Conservation (phyloP, 2,329 filamentous ascomycete genomes). For the Hypocrella siamensis region DNA sequence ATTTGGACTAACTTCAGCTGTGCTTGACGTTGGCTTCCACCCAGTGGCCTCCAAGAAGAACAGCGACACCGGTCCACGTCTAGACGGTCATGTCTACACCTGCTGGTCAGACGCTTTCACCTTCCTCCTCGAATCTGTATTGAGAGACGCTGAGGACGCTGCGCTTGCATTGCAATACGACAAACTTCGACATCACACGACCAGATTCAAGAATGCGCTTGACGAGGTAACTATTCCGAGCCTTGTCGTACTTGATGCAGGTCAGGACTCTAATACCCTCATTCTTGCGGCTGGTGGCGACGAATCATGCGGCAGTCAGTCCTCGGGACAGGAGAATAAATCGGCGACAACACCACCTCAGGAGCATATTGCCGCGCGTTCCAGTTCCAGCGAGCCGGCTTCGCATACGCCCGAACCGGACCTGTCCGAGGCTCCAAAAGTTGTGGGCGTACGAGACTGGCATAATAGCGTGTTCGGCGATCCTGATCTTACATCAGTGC, state of each 20-base stretch:
- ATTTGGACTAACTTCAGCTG: slow-evolving; percentile 25
- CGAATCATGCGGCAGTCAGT: background rate
- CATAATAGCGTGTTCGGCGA: slow-evolving; percentile 44
- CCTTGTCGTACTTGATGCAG: slow-evolving; percentile 38
- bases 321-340: background rate
- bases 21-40: slow-evolving; percentile 4
- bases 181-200: slow-evolving; percentile 34
- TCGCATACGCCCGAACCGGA: too few relatives aligned
- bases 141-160: slow-evolving; percentile 46
- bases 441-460: slow-evolving; percentile 33
- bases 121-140: slow-evolving; percentile 35
- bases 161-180: slow-evolving; percentile 41
- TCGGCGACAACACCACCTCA: background rate
- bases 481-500: slow-evolving; percentile 34
- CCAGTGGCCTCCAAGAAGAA: background rate
- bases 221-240: slow-evolving; percentile 35
- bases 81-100: slow-evolving; percentile 5
- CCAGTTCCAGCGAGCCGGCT: too few relatives aligned
- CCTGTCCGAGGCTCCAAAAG: background rate
- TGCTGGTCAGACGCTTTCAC: slow-evolving; percentile 44
- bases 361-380: too few relatives aligned
- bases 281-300: slow-evolving; percentile 11
- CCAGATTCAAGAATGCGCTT: slow-evolving; percentile 30
- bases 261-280: slow-evolving; percentile 33
- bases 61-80: background rate